These are phyloP conservation scores for Daedaleopsis sinensis DNA, from an alignment of 768 basidiomycete genomes.

Conservation along the genomic window DNA sequence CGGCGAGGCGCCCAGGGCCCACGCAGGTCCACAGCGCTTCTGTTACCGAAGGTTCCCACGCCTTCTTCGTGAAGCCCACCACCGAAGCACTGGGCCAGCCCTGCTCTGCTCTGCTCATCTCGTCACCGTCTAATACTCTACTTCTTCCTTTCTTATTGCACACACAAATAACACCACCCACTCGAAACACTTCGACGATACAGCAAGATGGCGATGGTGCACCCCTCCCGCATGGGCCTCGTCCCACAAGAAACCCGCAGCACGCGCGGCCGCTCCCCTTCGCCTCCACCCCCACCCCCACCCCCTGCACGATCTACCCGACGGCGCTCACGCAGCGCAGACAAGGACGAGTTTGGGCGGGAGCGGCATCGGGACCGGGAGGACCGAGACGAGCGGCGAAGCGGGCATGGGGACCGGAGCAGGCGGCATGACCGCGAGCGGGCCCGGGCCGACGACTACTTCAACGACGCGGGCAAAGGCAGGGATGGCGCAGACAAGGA, in stretches of 20 bases:
- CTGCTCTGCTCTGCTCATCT: background rate
- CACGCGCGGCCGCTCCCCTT: slow-evolving; percentile 46
- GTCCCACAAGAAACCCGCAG: slow-evolving; percentile 48
- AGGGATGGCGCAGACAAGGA: background rate
- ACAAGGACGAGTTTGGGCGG: slow-evolving; percentile 30
- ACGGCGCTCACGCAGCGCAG: background rate
- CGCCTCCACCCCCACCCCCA: slow-evolving; percentile 30
- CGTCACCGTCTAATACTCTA: background rate
- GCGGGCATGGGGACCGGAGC: slow-evolving; percentile 25
- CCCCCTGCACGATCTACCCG: slow-evolving; percentile 42
- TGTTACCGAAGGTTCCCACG: background rate
- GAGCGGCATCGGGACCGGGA: slow-evolving; percentile 30
- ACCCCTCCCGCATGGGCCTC: slow-evolving; percentile 71
- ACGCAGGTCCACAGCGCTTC: background rate
- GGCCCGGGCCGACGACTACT: slow-evolving; percentile 40
- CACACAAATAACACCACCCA: background rate
- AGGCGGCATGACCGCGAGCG: slow-evolving; percentile 28
- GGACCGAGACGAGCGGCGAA: slow-evolving; percentile 23
- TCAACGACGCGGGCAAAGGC: slow-evolving; percentile 24
- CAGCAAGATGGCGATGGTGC: slow-evolving; percentile 64
- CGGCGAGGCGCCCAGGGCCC: no score
- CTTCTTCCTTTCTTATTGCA: background rate
- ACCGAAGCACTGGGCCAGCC: background rate
- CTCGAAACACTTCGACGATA: background rate
- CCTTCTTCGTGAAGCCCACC: background rate